Evolutionary conservation across 2,329 filamentous ascomycete species (phyloP), one percentile per base, ranked within the genome.

Genomic region (Trichoderma sp.): DNA sequence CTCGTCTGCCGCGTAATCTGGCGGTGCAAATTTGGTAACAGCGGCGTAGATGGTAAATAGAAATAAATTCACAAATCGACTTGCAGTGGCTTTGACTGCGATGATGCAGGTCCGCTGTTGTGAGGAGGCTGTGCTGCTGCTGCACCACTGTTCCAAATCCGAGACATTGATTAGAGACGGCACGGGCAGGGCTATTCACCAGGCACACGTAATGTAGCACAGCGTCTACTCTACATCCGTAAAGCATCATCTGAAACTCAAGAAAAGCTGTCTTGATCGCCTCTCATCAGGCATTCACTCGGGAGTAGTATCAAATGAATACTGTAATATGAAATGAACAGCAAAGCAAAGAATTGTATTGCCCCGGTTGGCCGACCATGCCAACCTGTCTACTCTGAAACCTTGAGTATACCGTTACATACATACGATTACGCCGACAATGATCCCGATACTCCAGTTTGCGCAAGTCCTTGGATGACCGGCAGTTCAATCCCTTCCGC

Each of bases 361-460:
- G 61, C 39, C 55, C 54, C 32, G 52, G 30, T 32, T 21, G 54
- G 30, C 54, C 39, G 32, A 66, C 52, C 37, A 32, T 66, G n/a
- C 52, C 63, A 58, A 51, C 63, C 43, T 66, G 55, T 69, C 68
- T 69, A 69, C 61, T 51, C 51, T 58, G 37, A 43, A 66, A 59
- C 30, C 63, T 54, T 51, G 54, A 55, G 54, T 18, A 59, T 66
- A 59, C 61, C 54, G 43, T 66, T 66, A 66, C 55, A 65, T 69
- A 69, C 61, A 69, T 59, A 49, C 60, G 65, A 64, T 64, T 61
- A 68, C 68, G 69, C 69, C 68, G 49, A 68, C 54, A 59, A 59
- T 67, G 68, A 69, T 67, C 21, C 60, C 65, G 52, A 59, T 71
- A 72, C 70, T 70, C 71, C 71, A 52, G 49, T 52, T 59, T 70